Evolutionary conservation across 2,329 filamentous ascomycete species (phyloP), one percentile per base, ranked within the genome.

Genomic region (Ceratocystis huliohia): DNA sequence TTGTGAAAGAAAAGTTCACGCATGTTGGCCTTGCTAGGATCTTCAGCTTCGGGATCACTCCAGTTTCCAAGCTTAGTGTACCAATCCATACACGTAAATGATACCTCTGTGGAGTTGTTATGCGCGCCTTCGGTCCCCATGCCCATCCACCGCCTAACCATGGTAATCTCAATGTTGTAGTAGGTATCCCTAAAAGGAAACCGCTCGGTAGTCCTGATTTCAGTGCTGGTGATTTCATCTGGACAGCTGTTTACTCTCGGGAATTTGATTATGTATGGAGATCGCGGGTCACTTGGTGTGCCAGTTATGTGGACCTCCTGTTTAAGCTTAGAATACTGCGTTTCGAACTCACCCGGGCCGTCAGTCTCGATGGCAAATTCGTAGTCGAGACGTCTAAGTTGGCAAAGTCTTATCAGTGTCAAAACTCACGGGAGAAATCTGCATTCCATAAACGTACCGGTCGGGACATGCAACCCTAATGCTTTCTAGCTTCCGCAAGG

Each of bases 381-480:
- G 41, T 33, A 63, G 45, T 63, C 28, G 7, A 46, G 28, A 28
- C 46, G 45, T 28, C 46, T 48, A 37, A 20, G 10, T 53, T 25
- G 10, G 20, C 8, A 28, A 22, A 15, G 48, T 13, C 30, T 4
- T 2, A 63, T 37, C 45, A 63, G 37, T 50, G 25, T n/a, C 22
- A 45, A 10, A 7, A 5, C 20, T 33, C 44, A 7, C 2, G 17
- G n/a, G 15, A 20, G 45, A 20, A 50, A 22, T 10, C 7, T 15
- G 8, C 45, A 37, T 33, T 13, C 4, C 30, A 17, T 48, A 46
- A 33, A 63, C 61, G 53, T 63, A 63, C 61, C 50, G 61, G 45
- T 63, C 45, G 1, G 46, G 25, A 22, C 61, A 63, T 17, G 44
- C 61, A 50, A 63, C 61, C 17, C 45, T 46, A 10, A 63, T 63